Evolutionary conservation across 129 eudicot genomes (phyloP), one percentile per base, ranked within the genome.

Genomic region (Lactuca saligna): DNA sequence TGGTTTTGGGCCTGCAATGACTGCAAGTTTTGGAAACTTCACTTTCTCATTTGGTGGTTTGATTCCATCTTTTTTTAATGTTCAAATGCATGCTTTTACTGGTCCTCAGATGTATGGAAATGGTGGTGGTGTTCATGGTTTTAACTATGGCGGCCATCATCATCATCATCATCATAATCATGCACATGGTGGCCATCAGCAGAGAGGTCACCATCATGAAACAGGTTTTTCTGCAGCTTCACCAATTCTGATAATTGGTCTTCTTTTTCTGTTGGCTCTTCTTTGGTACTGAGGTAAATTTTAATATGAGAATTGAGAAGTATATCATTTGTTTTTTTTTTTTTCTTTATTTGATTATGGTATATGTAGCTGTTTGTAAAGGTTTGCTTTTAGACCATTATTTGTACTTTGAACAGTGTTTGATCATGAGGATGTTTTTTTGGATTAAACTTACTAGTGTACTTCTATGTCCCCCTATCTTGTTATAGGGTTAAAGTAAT

Each of bases 1-100:
- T 50, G 90, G 94, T 37, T 82, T 86, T 53, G 84, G 88, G 68
- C 94, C 96, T n/a, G 74, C 77, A 42, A 75, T 80, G 59, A 82
- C 85, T 44, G 82, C 97, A n/a, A 86, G 88, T 72, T 82, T 89
- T 48, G 96, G 96, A 63, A 86, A 86, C 70, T 86, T 89, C 32
- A 82, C 90, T 33, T 54, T 86, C 25, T 86, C 90, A 0, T 81
- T 90, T 60, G 94, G 97, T 33, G 97, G 96, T 32, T 65, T 90
- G 15, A 68, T 90, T 53, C 97, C 94, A 0, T 86, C 96, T 0
- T 70, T 90, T 32, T 86, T 90, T 39, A 90, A 84, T 81, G 57
- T 86, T 44, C 93, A 90, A 17, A 74, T 84, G 80, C 84, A 90
- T 61, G 86, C 90, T 34, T 84, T 84, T 65, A 73, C 84, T 8